Conservation (phyloP, 306 rosid genomes). For the Chamaecrista fasciculata region DNA sequence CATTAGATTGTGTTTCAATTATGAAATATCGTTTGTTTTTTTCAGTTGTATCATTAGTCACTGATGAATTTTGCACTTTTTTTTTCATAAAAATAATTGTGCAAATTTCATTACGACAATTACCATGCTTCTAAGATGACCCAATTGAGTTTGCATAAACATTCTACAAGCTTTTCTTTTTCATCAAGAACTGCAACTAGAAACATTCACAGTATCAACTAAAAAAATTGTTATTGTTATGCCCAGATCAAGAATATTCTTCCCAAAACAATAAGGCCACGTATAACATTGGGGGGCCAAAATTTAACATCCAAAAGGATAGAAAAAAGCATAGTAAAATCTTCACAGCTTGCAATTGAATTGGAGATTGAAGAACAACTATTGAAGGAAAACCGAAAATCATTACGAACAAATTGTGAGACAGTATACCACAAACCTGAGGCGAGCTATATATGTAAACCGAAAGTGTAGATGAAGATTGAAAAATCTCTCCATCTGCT, state of each 20-base stretch:
- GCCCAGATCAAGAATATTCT: conserved; percentile 2
- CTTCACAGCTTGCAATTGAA: conserved; percentile 26
- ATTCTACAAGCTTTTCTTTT: neutral
- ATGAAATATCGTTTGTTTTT: no score
- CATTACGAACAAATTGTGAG: conserved; percentile 34
- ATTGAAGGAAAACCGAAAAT: conserved; percentile 29
- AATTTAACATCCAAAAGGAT: neutral
- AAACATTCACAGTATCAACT: no score
- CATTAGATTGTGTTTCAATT: no score
- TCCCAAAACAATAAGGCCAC: conserved; percentile 20
- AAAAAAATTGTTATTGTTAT: neutral
- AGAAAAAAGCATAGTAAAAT: neutral
- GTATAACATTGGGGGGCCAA: conserved; percentile 5
- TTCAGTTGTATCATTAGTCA: neutral
- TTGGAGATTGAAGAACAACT: conserved; percentile 17
- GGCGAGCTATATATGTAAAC: conserved; percentile 25
- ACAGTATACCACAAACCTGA: conserved; percentile 20
- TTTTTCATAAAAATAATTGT: no score
- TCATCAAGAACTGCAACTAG: neutral
- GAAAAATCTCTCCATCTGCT: conserved; percentile 26
- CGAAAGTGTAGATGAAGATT: conserved; percentile 27
- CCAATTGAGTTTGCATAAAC: neutral
- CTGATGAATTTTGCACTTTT: neutral
- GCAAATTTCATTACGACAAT: neutral
- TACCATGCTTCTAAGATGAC: neutral